phyloP scores from a whole-genome alignment of 371 early-diverging fungal species.

The Mortierella sp. region DNA sequence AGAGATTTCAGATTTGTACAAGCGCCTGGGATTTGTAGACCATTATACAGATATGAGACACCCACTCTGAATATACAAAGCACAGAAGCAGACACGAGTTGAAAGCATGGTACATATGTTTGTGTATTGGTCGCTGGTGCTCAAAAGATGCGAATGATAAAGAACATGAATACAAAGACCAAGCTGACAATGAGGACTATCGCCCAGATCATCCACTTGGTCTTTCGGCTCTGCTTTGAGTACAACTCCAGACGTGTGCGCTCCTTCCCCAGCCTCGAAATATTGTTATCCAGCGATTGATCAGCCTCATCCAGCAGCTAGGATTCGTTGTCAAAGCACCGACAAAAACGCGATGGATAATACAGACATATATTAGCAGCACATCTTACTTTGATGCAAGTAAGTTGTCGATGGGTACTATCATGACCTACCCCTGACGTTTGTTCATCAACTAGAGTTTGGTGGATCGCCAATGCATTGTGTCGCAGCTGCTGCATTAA shows the following conservation, averaged over 20 bases:
- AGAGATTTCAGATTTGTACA: slow-evolving; percentile 61
- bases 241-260: slow-evolving; percentile 48
- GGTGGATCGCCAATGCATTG: slow-evolving; percentile 47
- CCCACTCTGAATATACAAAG: background rate
- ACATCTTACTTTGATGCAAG: too few species aligned
- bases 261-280: slow-evolving; percentile 54
- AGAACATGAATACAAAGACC: slow-evolving; percentile 55
- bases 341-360: background rate
- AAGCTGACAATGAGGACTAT: slow-evolving; percentile 55
- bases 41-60: slow-evolving; percentile 23
- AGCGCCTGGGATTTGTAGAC: slow-evolving; percentile 59
- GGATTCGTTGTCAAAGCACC: background rate
- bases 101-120: background rate
- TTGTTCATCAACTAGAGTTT: slow-evolving; percentile 37
- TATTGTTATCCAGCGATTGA: slow-evolving; percentile 47
- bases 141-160: slow-evolving; percentile 55
- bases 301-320: slow-evolving; percentile 54
- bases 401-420: too few species aligned
- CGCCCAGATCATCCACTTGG: slow-evolving; percentile 59
- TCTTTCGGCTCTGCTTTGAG: slow-evolving; percentile 55
- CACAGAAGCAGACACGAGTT: too few species aligned
- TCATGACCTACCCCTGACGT: slow-evolving; percentile 34
- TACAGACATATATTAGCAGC: too few species aligned
- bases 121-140: background rate
- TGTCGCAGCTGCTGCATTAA: slow-evolving; percentile 48